A percentile compares a stretch with the other conserved stretches of the same genome.
phyloP scores from a whole-genome alignment of 345 rosid genomes.

The Gossypium bickii region DNA sequence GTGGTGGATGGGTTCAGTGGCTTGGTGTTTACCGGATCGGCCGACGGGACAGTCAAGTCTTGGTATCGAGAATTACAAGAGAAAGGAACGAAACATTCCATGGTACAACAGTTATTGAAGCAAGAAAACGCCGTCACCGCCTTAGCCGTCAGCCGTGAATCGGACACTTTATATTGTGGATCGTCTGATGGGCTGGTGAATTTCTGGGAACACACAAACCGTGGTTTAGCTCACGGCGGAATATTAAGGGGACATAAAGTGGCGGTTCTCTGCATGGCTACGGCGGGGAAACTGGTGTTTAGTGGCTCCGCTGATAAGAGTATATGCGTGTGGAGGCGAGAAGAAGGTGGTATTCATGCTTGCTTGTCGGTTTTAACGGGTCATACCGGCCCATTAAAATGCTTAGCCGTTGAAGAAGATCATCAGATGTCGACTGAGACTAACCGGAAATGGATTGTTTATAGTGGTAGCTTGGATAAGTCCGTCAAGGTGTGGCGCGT shows the following conservation, averaged over 20 bases:
- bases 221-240: constrained; percentile 43
- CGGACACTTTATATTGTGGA: constrained; percentile 58
- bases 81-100: constrained; percentile 49
- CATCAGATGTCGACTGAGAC: constrained; percentile 8
- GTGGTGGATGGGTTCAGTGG: constrained; percentile 39
- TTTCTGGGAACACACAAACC: constrained; percentile 57
- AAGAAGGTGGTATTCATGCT: constrained; percentile 43
- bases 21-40: constrained; percentile 60
- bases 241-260: constrained; percentile 54
- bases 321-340: constrained; percentile 83
- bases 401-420: constrained; percentile 55
- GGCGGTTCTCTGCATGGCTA: constrained; percentile 57
- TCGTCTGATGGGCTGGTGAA: constrained; percentile 60
- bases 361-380: constrained; percentile 68
- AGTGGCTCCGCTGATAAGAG: constrained; percentile 86
- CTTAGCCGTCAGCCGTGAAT: constrained; percentile 40
- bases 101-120: constrained; percentile 52
- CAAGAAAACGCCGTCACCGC: constrained; percentile 83
- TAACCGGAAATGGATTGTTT: constrained; percentile 56
- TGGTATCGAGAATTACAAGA: constrained; percentile 59
- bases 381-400: constrained; percentile 80
- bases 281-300: constrained; percentile 58
- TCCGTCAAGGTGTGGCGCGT: constrained; percentile 92
- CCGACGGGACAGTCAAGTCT: constrained; percentile 61
- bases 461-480: constrained; percentile 82